Evolutionary conservation across 306 rosid species (phyloP).

Genomic region (Trifolium pratense): DNA sequence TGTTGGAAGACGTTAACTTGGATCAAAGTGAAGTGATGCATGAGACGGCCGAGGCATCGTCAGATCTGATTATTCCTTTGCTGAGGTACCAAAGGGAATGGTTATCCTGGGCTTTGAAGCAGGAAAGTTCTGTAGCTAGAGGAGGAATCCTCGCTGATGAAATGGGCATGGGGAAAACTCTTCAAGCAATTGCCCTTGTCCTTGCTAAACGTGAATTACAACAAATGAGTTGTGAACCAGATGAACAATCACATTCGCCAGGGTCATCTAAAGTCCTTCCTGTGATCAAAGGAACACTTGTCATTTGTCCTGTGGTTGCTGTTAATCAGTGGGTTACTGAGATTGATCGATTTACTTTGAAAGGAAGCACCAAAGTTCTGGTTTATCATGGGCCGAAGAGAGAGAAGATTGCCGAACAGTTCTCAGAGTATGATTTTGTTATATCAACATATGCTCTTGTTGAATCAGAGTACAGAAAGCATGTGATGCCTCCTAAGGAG

Average conservation of each 20-base stretch:
- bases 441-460: conserved; percentile 80
- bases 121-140: conserved; percentile 63
- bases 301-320: conserved; percentile 89
- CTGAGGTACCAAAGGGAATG: conserved; percentile 93
- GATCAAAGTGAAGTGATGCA: conserved; percentile 60
- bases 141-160: conserved; percentile 99
- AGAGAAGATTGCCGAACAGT: conserved; percentile 55
- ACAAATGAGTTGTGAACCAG: conserved; percentile 42
- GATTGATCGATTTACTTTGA: conserved; percentile 71
- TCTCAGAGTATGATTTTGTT: conserved; percentile 77
- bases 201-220: conserved; percentile 68
- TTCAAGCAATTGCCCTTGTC: conserved; percentile 95
- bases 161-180: conserved; percentile 99
- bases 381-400: conserved; percentile 85
- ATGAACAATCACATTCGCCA: conserved; percentile 43
- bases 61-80: conserved; percentile 71
- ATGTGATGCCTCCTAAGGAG: conserved; percentile 81
- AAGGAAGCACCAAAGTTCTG: conserved; percentile 81
- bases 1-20: conserved; percentile 46
- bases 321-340: conserved; percentile 88
- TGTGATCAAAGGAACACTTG: conserved; percentile 71
- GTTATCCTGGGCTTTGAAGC: conserved; percentile 89
- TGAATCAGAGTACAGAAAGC: conserved; percentile 82
- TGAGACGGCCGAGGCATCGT: conserved; percentile 72
- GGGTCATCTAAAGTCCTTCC: conserved; percentile 58